Conservation (phyloP, 2,329 filamentous ascomycete species). For the Ceratocystis variospora region DNA sequence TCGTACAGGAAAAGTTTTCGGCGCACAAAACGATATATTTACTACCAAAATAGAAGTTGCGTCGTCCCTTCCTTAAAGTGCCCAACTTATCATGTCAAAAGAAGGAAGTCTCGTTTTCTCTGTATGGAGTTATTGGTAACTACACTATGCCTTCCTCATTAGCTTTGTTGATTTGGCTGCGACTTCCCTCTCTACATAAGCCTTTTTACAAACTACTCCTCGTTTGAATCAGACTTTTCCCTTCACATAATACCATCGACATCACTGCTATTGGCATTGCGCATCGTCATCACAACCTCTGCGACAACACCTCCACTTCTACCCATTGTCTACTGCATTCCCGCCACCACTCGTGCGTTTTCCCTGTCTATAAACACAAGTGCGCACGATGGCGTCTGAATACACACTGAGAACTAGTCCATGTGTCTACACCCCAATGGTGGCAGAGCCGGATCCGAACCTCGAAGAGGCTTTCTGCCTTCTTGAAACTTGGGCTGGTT, state of each 20-base stretch:
- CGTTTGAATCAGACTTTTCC: background rate
- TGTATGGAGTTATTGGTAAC: background rate
- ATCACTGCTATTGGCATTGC: background rate
- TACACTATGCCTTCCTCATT: background rate
- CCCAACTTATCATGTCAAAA: too few species aligned
- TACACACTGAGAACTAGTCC: constrained; percentile 10
- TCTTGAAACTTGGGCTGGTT: constrained; percentile 18
- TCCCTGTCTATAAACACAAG: background rate
- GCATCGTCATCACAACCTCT: background rate
- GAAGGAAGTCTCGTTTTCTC: background rate
- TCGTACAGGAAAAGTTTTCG: background rate
- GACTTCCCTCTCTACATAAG: background rate
- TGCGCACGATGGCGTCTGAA: background rate
- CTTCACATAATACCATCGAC: background rate
- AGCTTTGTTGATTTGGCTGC: constrained; percentile 3
- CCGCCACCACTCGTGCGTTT: background rate
- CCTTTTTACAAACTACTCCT: background rate
- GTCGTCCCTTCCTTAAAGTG: background rate
- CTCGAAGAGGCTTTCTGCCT: constrained; percentile 10
- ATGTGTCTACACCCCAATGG: background rate
- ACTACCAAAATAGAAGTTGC: background rate
- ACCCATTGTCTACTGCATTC: background rate
- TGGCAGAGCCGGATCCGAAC: background rate
- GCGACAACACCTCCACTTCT: background rate
- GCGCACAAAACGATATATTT: background rate